phyloP scores from a whole-genome alignment of 75 land plant species.

The Pinus taeda region DNA sequence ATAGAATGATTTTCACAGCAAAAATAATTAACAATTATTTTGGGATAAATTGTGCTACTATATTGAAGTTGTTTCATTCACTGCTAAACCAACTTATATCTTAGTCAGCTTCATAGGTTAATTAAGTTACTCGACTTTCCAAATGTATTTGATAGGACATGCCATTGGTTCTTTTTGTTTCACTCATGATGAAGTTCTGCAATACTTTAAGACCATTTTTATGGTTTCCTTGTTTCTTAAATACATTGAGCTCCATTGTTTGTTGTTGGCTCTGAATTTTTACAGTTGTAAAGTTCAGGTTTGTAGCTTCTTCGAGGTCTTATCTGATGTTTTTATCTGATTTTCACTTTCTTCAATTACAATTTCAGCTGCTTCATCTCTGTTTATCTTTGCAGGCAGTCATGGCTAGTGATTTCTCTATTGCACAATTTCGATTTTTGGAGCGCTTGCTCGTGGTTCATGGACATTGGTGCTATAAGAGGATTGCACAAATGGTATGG shows the following conservation, averaged over 20 bases:
- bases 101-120: too few relatives aligned
- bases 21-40: too few relatives aligned
- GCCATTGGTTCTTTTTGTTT: too few relatives aligned
- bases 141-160: too few relatives aligned
- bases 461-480: conserved; percentile 97
- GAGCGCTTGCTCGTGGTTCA: conserved; percentile 86
- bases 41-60: too few relatives aligned
- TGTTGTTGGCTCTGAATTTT: background rate
- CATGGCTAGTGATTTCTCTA: conserved; percentile 94
- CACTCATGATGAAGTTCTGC: too few relatives aligned
- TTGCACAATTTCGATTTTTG: conserved; percentile 80
- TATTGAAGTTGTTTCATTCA: too few relatives aligned
- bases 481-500: conserved; percentile 81
- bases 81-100: too few relatives aligned
- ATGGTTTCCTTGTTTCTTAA: conserved; percentile 2
- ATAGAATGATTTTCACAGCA: too few relatives aligned
- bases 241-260: background rate
- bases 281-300: background rate
- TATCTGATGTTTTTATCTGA: background rate
- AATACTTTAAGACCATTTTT: too few relatives aligned
- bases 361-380: background rate
- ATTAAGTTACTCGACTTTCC: too few relatives aligned
- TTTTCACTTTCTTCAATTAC: background rate
- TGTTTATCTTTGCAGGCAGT: conserved; percentile 61
- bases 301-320: background rate